Conservation (phyloP, 208 protist species). For the Trypanosoma theileri region DNA sequence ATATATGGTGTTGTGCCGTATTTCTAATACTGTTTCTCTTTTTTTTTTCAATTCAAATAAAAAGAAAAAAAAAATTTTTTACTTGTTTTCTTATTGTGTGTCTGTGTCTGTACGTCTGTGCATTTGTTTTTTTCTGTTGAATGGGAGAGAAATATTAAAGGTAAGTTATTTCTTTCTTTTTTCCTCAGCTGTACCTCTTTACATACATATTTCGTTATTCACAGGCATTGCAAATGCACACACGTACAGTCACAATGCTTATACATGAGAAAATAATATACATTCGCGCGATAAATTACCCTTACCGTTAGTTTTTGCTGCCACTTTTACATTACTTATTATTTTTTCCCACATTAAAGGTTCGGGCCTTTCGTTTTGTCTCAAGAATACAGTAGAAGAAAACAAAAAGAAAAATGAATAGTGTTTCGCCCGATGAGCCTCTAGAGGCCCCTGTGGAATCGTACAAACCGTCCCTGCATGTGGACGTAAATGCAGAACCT, state of each 20-base stretch:
- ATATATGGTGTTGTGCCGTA: slow-evolving; percentile 12
- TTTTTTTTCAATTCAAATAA: slow-evolving; percentile 7
- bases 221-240: neutral
- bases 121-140: slow-evolving; percentile 1
- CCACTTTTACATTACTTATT: neutral
- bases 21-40: slow-evolving; percentile 23
- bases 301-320: neutral
- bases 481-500: slow-evolving; percentile 54
- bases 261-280: neutral
- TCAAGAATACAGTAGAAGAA: neutral
- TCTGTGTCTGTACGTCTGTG: too few relatives aligned
- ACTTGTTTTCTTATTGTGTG: neutral
- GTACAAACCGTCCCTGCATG: slow-evolving; percentile 73
- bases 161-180: neutral
- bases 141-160: neutral
- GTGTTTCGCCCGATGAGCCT: neutral
- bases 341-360: slow-evolving; percentile 16
- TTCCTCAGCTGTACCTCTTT: neutral
- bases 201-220: slow-evolving; percentile 3
- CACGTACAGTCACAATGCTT: neutral
- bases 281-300: neutral
- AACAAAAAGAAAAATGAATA: slow-evolving; percentile 11
- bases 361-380: neutral
- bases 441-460: neutral
- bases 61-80: slow-evolving; percentile 1